phyloP scores from a whole-genome alignment of 2,329 filamentous ascomycete genomes.

The Aaosphaeria arxii region DNA sequence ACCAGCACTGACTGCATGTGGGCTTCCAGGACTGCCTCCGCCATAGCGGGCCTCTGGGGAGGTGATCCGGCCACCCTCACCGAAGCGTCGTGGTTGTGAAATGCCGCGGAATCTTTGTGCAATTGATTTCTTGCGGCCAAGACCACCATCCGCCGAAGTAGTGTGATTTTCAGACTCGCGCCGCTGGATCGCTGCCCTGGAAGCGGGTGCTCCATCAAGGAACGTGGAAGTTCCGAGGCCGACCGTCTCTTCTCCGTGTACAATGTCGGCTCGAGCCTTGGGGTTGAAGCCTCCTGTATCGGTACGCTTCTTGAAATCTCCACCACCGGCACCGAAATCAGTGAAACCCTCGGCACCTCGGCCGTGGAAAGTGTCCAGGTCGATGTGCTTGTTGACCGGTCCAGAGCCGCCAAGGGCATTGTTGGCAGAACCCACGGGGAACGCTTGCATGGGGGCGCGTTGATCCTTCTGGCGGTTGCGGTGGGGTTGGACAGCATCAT shows the following conservation, averaged over 20 bases:
- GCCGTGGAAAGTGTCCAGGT: slow-evolving; percentile 87
- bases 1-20: slow-evolving; percentile 38
- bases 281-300: slow-evolving; percentile 36
- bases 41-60: slow-evolving; percentile 55
- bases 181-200: slow-evolving; percentile 73
- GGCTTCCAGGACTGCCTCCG: slow-evolving; percentile 23
- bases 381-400: slow-evolving; percentile 75
- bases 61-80: slow-evolving; percentile 36
- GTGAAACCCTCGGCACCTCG: slow-evolving; percentile 80
- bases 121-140: slow-evolving; percentile 90
- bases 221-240: slow-evolving; percentile 94
- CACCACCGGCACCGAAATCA: slow-evolving; percentile 62
- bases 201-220: slow-evolving; percentile 87
- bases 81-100: slow-evolving; percentile 64
- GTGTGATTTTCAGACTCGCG: slow-evolving; percentile 65
- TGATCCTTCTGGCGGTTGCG: slow-evolving; percentile 82
- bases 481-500: slow-evolving; percentile 92
- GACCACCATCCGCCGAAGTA: slow-evolving; percentile 40
- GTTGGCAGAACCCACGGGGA: slow-evolving; percentile 88
- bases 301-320: slow-evolving; percentile 39
- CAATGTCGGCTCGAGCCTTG: slow-evolving; percentile 55
- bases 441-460: slow-evolving; percentile 92
- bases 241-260: slow-evolving; percentile 80
- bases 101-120: slow-evolving; percentile 88
- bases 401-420: slow-evolving; percentile 87